Evolutionary conservation across 2,329 filamentous ascomycete genomes (phyloP).

Genomic region (Sarocladium kiliense): DNA sequence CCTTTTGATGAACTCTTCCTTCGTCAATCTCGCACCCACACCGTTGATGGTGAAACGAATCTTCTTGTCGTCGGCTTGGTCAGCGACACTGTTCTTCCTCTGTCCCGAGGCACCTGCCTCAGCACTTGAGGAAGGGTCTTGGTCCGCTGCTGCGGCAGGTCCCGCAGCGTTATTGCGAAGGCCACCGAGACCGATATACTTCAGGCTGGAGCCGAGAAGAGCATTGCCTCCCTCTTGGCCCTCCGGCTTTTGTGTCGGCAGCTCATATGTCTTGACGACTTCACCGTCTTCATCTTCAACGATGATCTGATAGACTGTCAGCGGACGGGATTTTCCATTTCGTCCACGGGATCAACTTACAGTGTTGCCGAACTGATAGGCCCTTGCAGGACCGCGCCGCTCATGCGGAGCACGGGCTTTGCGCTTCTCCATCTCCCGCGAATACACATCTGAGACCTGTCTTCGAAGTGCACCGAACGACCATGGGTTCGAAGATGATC

Average conservation of each 20-base stretch:
- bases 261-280: conserved; percentile 78
- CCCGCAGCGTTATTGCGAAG: conserved; percentile 27
- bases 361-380: conserved; percentile 80
- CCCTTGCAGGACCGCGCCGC: conserved; percentile 67
- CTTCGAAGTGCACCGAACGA: conserved; percentile 39
- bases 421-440: conserved; percentile 56
- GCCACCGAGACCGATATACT: conserved; percentile 49
- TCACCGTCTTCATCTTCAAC: conserved; percentile 84
- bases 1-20: conserved; percentile 72
- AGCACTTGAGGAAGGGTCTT: background rate
- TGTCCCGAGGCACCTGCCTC: conserved; percentile 29
- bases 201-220: conserved; percentile 40
- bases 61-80: conserved; percentile 62
- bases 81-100: conserved; percentile 35
- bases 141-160: conserved; percentile 20
- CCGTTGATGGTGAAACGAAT: conserved; percentile 74
- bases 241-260: conserved; percentile 51
- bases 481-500: conserved; percentile 21
- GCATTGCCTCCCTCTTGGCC: conserved; percentile 28
- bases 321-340: background rate
- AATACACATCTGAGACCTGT: conserved; percentile 46
- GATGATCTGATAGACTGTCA: conserved; percentile 55
- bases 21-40: conserved; percentile 70
- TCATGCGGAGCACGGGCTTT: conserved; percentile 48
- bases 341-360: conserved; percentile 44